Evolutionary conservation across 768 basidiomycete genomes (phyloP).

Genomic region (Amylocystis lapponica): DNA sequence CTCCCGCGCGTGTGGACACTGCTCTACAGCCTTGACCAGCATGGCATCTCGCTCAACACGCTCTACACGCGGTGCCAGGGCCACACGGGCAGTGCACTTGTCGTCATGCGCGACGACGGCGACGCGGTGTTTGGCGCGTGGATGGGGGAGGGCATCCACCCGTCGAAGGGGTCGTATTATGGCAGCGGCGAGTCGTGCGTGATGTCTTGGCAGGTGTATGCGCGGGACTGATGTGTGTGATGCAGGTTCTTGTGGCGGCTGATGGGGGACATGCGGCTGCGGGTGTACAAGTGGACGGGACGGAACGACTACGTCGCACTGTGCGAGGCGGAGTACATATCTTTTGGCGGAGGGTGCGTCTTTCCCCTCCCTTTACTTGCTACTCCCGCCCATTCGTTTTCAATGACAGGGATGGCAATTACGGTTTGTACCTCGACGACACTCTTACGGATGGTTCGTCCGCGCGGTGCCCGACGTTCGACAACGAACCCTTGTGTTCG

Average conservation of each 20-base stretch:
- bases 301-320: slow-evolving; percentile 87
- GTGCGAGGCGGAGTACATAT: slow-evolving; percentile 74
- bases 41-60: slow-evolving; percentile 89
- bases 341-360: slow-evolving; percentile 84
- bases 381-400: neutral
- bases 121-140: slow-evolving; percentile 77
- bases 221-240: neutral
- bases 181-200: slow-evolving; percentile 85
- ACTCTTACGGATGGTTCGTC: slow-evolving; percentile 80
- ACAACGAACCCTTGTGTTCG: slow-evolving; percentile 76
- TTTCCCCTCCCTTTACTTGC: neutral
- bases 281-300: slow-evolving; percentile 80
- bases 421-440: slow-evolving; percentile 84
- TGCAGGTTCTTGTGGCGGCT: slow-evolving; percentile 76
- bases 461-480: slow-evolving; percentile 80
- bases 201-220: neutral
- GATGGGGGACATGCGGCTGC: slow-evolving; percentile 34
- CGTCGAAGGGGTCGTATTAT: slow-evolving; percentile 65
- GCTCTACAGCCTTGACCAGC: slow-evolving; percentile 88
- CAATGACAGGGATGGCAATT: slow-evolving; percentile 28
- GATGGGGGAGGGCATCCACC: slow-evolving; percentile 65
- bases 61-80: slow-evolving; percentile 65
- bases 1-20: slow-evolving; percentile 71
- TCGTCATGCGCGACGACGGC: slow-evolving; percentile 60
- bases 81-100: slow-evolving; percentile 42